Percentiles rank a stretch among this genome's conserved stretches.
These are phyloP conservation scores for Aspergillus sp. DNA, from an alignment of 2,329 filamentous ascomycete genomes.

Conservation along the genomic window DNA sequence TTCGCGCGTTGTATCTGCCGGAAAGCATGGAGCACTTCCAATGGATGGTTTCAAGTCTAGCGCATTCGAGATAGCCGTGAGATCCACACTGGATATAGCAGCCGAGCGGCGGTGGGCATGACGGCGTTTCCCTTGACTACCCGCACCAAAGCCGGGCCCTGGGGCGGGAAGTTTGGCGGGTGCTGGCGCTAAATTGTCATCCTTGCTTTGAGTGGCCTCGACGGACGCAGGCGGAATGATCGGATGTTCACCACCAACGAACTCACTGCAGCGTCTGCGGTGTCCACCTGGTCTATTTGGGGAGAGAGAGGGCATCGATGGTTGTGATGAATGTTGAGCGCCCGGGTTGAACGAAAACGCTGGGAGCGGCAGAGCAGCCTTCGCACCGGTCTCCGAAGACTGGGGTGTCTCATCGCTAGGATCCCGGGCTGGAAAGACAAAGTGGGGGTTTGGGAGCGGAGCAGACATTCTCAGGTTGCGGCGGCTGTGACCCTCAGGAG, in stretches of 20 bases:
- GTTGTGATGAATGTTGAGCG: constrained; percentile 43
- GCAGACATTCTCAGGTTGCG: constrained; percentile 32
- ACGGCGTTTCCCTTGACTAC: constrained; percentile 61
- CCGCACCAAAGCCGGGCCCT: constrained; percentile 43
- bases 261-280: constrained; percentile 79
- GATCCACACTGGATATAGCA: constrained; percentile 80
- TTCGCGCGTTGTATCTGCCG: constrained; percentile 43
- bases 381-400: constrained; percentile 54
- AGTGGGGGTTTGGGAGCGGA: constrained; percentile 61
- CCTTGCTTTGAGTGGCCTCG: constrained; percentile 48
- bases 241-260: constrained; percentile 67
- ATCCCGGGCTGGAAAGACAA: constrained; percentile 60
- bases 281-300: constrained; percentile 62
- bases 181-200: constrained; percentile 23
- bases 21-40: constrained; percentile 61
- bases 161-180: constrained; percentile 30
- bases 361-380: constrained; percentile 34
- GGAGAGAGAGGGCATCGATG: constrained; percentile 60
- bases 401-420: constrained; percentile 26
- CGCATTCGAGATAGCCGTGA: constrained; percentile 58
- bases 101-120: constrained; percentile 79
- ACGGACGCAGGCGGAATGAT: constrained; percentile 60
- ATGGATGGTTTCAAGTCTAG: constrained; percentile 47
- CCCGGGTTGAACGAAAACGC: constrained; percentile 43
- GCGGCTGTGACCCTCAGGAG: constrained; percentile 25